Evolutionary conservation across 2,329 filamentous ascomycete species (phyloP).

Genomic region (Sclerotinia glacialis): DNA sequence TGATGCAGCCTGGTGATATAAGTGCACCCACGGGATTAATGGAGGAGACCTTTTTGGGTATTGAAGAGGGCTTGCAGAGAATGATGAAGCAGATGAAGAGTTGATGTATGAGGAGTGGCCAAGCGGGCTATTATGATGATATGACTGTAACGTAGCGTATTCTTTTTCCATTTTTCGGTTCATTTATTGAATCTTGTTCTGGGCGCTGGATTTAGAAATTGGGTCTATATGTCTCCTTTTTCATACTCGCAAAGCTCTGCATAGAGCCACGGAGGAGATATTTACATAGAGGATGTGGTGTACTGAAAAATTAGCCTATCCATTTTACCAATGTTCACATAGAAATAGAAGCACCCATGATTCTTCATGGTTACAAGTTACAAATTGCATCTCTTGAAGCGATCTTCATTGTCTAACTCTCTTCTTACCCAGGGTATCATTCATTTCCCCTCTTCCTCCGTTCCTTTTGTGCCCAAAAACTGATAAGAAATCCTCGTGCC

Average conservation of each 20-base stretch:
- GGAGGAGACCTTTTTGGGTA: not conserved
- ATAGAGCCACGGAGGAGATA: too few species aligned
- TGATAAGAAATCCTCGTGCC: not conserved
- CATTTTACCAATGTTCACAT: not conserved
- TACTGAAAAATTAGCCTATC: not conserved
- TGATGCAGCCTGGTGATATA: slow-evolving; percentile 6
- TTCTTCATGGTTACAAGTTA: not conserved
- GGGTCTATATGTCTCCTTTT: not conserved
- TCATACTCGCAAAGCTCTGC: too few species aligned
- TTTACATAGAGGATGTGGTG: not conserved
- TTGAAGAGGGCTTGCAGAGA: slow-evolving; percentile 4
- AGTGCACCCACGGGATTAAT: not conserved
- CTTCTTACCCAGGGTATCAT: too few species aligned
- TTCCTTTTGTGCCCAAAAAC: not conserved
- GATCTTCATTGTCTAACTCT: not conserved
- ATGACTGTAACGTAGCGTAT: not conserved
- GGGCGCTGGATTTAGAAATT: not conserved
- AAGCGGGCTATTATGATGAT: not conserved
- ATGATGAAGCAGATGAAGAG: slow-evolving; percentile 2
- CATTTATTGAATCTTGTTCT: not conserved
- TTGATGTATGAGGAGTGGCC: not conserved
- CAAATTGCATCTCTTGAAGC: not conserved
- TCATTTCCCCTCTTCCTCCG: not conserved
- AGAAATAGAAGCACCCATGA: too few species aligned
- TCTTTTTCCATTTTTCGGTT: not conserved